Percentiles rank a stretch among this genome's conserved stretches.
These are phyloP conservation scores for Symbiodinium natans DNA, from an alignment of 73 alveolate genomes.

Conservation along the genomic window DNA sequence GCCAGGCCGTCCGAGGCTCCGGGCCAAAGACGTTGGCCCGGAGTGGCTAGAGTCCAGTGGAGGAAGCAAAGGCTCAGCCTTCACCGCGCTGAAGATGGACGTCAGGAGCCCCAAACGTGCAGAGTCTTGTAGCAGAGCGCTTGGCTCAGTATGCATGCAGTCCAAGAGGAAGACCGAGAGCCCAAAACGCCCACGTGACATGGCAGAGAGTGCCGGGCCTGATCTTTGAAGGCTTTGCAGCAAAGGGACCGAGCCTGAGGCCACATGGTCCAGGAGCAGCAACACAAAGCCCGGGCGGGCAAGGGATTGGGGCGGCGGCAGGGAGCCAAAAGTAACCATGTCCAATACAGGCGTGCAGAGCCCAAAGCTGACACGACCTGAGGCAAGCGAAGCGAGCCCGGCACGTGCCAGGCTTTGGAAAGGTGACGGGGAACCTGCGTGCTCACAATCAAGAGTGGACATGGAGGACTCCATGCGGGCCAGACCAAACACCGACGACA, in stretches of 20 bases:
- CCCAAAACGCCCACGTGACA: not conserved
- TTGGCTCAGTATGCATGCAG: not conserved
- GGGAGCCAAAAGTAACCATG: slow-evolving; percentile 6
- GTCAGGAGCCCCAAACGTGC: not conserved
- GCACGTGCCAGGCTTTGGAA: not conserved
- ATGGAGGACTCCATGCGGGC: not conserved
- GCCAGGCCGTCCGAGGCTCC: slow-evolving; percentile 10
- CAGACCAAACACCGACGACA: not conserved
- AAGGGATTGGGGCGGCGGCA: not conserved
- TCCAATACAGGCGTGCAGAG: not conserved
- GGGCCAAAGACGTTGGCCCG: not conserved
- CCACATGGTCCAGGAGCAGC: not conserved
- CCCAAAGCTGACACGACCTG: slow-evolving; percentile 4
- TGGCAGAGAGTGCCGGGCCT: not conserved
- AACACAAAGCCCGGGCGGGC: not conserved
- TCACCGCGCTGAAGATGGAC: not conserved
- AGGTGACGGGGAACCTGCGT: not conserved
- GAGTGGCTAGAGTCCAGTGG: slow-evolving; percentile 18
- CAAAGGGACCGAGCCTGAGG: not conserved
- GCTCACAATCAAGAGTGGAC: not conserved
- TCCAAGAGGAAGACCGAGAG: not conserved
- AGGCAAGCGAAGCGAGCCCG: not conserved
- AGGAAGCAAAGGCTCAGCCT: not conserved
- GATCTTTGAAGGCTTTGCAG: not conserved
- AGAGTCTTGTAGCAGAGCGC: not conserved